Evolutionary conservation across 2,329 filamentous ascomycete species (phyloP).

Genomic region (Trichoderma endophyticum): DNA sequence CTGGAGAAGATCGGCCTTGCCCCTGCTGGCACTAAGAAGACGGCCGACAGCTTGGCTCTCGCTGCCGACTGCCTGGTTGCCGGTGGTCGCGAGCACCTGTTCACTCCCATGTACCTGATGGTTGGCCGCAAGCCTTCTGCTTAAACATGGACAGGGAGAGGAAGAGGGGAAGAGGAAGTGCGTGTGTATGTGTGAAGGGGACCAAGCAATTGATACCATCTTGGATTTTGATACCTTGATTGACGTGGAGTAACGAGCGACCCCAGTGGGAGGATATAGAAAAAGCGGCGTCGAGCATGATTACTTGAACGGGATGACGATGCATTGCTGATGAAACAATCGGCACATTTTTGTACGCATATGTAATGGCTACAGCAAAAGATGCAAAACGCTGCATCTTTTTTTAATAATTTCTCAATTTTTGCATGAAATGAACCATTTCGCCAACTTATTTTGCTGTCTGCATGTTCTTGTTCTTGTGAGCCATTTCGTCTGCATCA

Average conservation of each 20-base stretch:
- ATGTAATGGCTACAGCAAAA: conserved; percentile 14
- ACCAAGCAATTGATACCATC: not conserved
- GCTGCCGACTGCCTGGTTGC: conserved; percentile 84
- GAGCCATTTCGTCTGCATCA: not conserved
- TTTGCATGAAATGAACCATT: not conserved
- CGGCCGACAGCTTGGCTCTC: conserved; percentile 80
- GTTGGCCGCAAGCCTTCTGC: conserved; percentile 74
- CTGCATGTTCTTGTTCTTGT: not conserved
- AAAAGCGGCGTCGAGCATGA: conserved; percentile 5
- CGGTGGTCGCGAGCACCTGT: conserved; percentile 84
- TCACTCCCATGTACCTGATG: conserved; percentile 99
- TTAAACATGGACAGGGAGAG: not conserved
- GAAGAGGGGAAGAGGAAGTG: not conserved
- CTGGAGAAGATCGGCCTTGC: conserved; percentile 74
- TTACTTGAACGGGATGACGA: not conserved
- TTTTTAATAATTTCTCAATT: not conserved
- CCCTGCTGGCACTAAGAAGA: conserved; percentile 85
- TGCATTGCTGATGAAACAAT: not conserved
- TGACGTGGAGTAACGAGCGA: conserved; percentile 1
- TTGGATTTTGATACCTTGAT: conserved; percentile 13
- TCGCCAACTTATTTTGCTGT: not conserved
- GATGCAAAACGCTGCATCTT: not conserved
- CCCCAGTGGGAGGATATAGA: not conserved
- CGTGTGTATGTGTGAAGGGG: not conserved
- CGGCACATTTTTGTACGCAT: conserved; percentile 5